phyloP scores from a whole-genome alignment of 208 protist species.

The Borovskyia barvae region DNA sequence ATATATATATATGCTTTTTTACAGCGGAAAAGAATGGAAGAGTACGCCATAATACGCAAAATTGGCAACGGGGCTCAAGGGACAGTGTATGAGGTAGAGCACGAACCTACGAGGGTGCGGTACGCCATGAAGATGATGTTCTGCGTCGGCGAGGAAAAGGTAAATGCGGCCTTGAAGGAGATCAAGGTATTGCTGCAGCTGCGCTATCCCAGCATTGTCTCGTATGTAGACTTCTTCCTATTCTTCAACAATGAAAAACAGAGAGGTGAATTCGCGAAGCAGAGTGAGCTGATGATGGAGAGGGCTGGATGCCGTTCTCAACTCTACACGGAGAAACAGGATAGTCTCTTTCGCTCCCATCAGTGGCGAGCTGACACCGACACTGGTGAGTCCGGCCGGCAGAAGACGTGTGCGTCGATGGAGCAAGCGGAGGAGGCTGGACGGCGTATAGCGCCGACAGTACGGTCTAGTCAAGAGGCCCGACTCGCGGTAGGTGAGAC shows the following conservation, averaged over 20 bases:
- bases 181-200: slow-evolving; percentile 85
- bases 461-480: slow-evolving; percentile 5
- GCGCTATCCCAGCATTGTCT: slow-evolving; percentile 75
- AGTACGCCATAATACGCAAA: slow-evolving; percentile 63
- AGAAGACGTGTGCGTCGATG: background rate
- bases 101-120: slow-evolving; percentile 39
- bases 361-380: too few relatives aligned
- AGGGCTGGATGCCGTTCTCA: background rate
- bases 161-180: slow-evolving; percentile 82
- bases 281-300: slow-evolving; percentile 16
- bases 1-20: slow-evolving; percentile 6
- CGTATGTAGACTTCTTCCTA: slow-evolving; percentile 89
- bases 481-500: slow-evolving; percentile 7
- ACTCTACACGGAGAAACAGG: background rate
- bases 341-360: background rate
- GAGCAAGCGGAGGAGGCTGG: background rate
- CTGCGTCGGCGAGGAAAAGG: slow-evolving; percentile 55
- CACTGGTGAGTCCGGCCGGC: background rate
- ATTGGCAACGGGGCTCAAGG: slow-evolving; percentile 84
- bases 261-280: slow-evolving; percentile 38
- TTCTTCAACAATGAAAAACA: slow-evolving; percentile 67
- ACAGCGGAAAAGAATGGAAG: slow-evolving; percentile 62
- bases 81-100: slow-evolving; percentile 68
- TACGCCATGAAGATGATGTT: slow-evolving; percentile 89
- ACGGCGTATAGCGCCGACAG: slow-evolving; percentile 1